phyloP scores from a whole-genome alignment of 2,329 filamentous ascomycete species.

The Ploettnerulaceae sp. region DNA sequence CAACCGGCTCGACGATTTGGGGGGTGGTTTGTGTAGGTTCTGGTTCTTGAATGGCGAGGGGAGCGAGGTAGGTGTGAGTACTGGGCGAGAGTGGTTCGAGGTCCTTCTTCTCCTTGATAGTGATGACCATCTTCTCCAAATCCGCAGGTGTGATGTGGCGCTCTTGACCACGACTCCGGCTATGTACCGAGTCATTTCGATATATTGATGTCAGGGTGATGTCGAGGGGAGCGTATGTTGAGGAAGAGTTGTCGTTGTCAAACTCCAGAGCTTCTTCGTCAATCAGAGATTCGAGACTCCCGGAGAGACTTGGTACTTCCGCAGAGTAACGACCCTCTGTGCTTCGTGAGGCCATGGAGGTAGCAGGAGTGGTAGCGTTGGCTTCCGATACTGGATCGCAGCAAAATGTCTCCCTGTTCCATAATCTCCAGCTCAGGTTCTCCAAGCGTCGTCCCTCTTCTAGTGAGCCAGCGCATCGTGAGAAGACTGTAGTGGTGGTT shows the following conservation, averaged over 20 bases:
- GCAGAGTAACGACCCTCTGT: slow-evolving; percentile 40
- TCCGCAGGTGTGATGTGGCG: slow-evolving; percentile 91
- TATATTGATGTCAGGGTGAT: slow-evolving; percentile 66
- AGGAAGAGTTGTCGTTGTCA: slow-evolving; percentile 35
- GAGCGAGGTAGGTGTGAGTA: slow-evolving; percentile 37
- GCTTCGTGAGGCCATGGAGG: slow-evolving; percentile 33
- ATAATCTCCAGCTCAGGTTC: slow-evolving; percentile 92
- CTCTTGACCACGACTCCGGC: slow-evolving; percentile 68
- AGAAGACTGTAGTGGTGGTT: slow-evolving; percentile 62
- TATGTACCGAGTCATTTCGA: slow-evolving; percentile 66
- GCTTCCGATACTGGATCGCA: slow-evolving; percentile 60
- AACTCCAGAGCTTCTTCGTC: slow-evolving; percentile 64
- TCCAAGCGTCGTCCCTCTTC: slow-evolving; percentile 89
- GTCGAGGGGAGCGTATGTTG: slow-evolving; percentile 51
- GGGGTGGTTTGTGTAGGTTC: slow-evolving; percentile 44
- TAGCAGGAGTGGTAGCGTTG: slow-evolving; percentile 40
- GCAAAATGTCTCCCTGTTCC: slow-evolving; percentile 91
- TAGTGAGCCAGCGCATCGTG: slow-evolving; percentile 87
- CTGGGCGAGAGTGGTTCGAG: slow-evolving; percentile 51
- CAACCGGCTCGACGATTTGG: slow-evolving; percentile 47
- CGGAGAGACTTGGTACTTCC: slow-evolving; percentile 67
- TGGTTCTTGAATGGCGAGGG: slow-evolving; percentile 38
- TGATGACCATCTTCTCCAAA: slow-evolving; percentile 89
- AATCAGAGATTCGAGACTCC: slow-evolving; percentile 68
- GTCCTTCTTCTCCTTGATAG: slow-evolving; percentile 78